Evolutionary conservation across 495 filamentous ascomycete genomes (phyloP).

Genomic region (Penicillium cosmopolitanum): DNA sequence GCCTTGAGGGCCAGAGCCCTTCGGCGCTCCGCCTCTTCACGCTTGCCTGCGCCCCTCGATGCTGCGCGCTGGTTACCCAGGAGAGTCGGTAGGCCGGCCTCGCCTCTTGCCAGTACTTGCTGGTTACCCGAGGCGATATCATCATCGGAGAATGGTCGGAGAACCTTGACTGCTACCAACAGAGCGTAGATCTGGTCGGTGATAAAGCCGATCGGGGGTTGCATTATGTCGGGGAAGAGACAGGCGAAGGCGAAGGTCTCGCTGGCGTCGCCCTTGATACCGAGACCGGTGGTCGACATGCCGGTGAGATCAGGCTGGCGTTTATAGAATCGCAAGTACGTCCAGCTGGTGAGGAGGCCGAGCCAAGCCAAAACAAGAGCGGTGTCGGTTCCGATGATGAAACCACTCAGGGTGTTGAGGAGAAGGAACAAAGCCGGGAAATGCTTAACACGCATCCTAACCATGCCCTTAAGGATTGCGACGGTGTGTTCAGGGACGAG

Average conservation of each 20-base stretch:
- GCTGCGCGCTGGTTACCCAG: constrained; percentile 51
- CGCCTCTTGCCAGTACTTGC: constrained; percentile 66
- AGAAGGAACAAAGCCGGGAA: constrained; percentile 90
- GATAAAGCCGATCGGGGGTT: constrained; percentile 73
- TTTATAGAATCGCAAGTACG: constrained; percentile 95
- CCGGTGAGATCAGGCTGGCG: constrained; percentile 66
- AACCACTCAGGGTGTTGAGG: constrained; percentile 72
- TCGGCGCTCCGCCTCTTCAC: constrained; percentile 90
- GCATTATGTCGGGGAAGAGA: constrained; percentile 89
- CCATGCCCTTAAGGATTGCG: constrained; percentile 79
- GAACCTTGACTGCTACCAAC: constrained; percentile 72
- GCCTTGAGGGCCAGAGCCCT: constrained; percentile 88
- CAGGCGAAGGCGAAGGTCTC: constrained; percentile 94
- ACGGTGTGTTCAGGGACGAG: constrained; percentile 98
- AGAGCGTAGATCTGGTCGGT: constrained; percentile 74
- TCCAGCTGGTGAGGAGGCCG: constrained; percentile 89
- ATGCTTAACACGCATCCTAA: constrained; percentile 91
- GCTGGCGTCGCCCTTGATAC: constrained; percentile 79
- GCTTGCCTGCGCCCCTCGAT: constrained; percentile 54
- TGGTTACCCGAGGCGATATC: constrained; percentile 83
- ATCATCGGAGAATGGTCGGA: constrained; percentile 83
- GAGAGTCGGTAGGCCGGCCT: constrained; percentile 66
- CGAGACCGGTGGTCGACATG: constrained; percentile 52
- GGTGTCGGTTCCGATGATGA: constrained; percentile 85
- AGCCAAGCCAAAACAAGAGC: constrained; percentile 78